These are phyloP conservation scores for Globisporangium yorkense DNA, from an alignment of 352 stramenopile species.

Conservation along the genomic window DNA sequence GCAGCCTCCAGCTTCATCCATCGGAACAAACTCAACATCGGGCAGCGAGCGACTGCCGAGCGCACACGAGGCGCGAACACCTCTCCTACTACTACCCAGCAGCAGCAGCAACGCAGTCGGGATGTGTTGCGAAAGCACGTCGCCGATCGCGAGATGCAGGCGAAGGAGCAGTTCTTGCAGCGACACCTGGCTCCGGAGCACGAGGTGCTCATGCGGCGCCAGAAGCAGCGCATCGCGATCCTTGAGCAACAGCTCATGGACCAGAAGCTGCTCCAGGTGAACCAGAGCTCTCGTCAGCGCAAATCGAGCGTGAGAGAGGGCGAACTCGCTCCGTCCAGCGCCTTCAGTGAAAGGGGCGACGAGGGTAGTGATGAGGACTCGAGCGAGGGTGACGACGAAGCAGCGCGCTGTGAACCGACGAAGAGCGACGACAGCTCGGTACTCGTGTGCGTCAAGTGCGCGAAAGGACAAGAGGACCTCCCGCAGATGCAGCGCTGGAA, in stretches of 20 bases:
- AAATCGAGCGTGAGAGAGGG: not conserved
- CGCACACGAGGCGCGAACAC: not conserved
- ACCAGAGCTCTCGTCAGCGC: conserved; percentile 11
- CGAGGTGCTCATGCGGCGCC: conserved; percentile 26
- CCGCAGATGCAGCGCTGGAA: conserved; percentile 6
- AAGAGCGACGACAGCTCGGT: not conserved
- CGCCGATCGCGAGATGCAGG: not conserved
- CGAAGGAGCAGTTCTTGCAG: conserved; percentile 8
- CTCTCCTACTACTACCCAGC: not conserved
- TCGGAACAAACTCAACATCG: conserved; percentile 3
- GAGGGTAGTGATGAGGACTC: not conserved
- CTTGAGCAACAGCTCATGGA: conserved; percentile 66
- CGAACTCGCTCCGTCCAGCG: not conserved
- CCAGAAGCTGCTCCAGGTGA: conserved; percentile 38
- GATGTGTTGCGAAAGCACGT: conserved; percentile 1
- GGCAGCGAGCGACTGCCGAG: not conserved
- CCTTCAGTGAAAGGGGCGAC: not conserved
- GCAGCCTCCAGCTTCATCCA: conserved; percentile 2
- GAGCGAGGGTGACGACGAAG: not conserved
- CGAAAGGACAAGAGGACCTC: conserved; percentile 8
- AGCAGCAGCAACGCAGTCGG: not conserved
- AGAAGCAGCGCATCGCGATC: conserved; percentile 49
- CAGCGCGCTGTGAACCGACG: not conserved
- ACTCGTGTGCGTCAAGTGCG: conserved; percentile 15
- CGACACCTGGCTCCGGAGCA: conserved; percentile 5